Evolutionary conservation across 305 asterid genomes (phyloP), one percentile per base, ranked within the genome.

Genomic region (Fraxinus sp.): DNA sequence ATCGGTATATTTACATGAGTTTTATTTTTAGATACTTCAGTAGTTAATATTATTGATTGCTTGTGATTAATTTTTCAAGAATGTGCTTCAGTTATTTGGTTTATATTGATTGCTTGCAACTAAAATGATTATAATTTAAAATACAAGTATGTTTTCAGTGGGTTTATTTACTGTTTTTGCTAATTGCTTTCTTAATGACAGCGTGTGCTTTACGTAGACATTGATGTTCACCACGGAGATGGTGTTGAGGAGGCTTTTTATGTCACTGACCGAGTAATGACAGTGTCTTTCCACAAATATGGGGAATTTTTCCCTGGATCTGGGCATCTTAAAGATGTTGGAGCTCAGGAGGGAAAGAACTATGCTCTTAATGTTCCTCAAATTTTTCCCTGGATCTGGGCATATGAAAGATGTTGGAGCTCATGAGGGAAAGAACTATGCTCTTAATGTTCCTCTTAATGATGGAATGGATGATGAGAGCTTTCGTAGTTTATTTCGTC

Each of bases 241-340:
- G 98, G 97, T 76, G 98, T 94, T 72, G 98, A 94, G 89, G 98
- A 94, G 88, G 97, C 97, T 41, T 92, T 94, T 84, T 93, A 88
- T 87, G 90, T 91, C 76, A 93, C 95, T 44, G 97, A 93, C 80
- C 89, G 97, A 77, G 97, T 94, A 62, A 93, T 94, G 97, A 93
- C 97, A n/a, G 97, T 94, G 71, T 93, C 97, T 8, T 93, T 93
- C 85, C 98, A 93, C 86, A 94, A 94, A 86, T 93, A 85, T 78
- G 97, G 97, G 30, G 97, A n/a, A n/a, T n/a, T n/a, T n/a, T n/a
- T n/a, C n/a, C n/a, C n/a, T n/a, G n/a, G n/a, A n/a, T n/a, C n/a
- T n/a, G n/a, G n/a, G n/a, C n/a, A n/a, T n/a, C n/a, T n/a, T n/a
- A n/a, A n/a, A n/a, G n/a, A n/a, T n/a, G n/a, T n/a, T n/a, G n/a